Percentiles rank a stretch among this genome's conserved stretches.
These are phyloP conservation scores for Termitomyces sp. DNA, from an alignment of 768 basidiomycete species.

Conservation along the genomic window DNA sequence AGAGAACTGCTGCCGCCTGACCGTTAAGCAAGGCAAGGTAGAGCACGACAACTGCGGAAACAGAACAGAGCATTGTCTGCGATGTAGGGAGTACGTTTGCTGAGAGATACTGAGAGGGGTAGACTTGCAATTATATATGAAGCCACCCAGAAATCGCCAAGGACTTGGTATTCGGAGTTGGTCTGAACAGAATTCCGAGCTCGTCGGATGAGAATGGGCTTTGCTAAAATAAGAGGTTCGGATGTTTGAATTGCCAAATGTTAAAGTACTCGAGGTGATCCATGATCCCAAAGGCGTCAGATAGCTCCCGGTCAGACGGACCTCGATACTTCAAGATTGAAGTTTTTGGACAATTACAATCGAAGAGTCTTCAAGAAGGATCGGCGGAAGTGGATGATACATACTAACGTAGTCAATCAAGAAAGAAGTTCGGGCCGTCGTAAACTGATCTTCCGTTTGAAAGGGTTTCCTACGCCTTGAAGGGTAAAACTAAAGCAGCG, in stretches of 20 bases:
- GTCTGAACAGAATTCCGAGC: neutral
- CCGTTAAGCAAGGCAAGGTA: neutral
- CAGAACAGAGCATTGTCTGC: slow-evolving; percentile 1
- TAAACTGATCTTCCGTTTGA: neutral
- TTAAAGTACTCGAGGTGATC: neutral
- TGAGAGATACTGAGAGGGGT: neutral
- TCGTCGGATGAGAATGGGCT: neutral
- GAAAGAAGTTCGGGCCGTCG: neutral
- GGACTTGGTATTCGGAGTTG: no score
- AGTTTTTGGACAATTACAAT: no score
- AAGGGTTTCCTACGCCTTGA: neutral
- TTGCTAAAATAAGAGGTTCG: neutral
- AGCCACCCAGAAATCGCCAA: neutral
- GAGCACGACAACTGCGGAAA: neutral
- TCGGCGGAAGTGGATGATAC: neutral
- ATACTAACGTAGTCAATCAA: no score
- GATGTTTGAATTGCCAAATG: neutral
- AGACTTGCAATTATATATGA: neutral
- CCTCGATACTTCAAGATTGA: neutral
- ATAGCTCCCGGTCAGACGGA: neutral
- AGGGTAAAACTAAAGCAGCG: neutral
- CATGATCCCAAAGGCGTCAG: neutral
- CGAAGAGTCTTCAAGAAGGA: neutral
- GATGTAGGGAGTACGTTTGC: neutral
- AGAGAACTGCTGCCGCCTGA: slow-evolving; percentile 4